These are phyloP conservation scores for Sphaerulina vaccinii DNA, from an alignment of 2,329 filamentous ascomycete species.

Conservation along the genomic window DNA sequence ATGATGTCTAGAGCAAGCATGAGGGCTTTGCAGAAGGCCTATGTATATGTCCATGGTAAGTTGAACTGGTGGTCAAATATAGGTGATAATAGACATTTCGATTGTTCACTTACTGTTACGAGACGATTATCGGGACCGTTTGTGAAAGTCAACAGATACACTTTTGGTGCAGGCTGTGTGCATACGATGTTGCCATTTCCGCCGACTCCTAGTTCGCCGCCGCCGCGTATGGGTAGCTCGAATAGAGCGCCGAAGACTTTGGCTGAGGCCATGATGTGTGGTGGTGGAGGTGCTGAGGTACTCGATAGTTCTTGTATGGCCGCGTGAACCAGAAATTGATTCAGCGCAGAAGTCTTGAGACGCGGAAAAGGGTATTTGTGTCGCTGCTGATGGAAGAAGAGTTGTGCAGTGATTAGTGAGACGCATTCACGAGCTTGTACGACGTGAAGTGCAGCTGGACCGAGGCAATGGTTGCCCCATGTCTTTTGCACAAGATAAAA, in stretches of 20 bases:
- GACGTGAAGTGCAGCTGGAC: no score
- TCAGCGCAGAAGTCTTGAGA: no score
- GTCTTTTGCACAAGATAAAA: no score
- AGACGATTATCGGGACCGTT: conserved; percentile 76
- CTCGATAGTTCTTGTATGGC: no score
- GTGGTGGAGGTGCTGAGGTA: no score
- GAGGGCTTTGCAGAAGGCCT: conserved; percentile 63
- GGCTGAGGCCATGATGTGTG: not conserved
- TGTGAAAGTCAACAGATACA: conserved; percentile 72
- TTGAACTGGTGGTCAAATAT: not conserved
- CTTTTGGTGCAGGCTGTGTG: conserved; percentile 57
- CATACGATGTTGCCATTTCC: conserved; percentile 54
- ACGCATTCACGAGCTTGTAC: no score
- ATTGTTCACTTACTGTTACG: conserved; percentile 52
- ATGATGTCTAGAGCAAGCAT: conserved; percentile 72
- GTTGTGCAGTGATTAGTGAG: no score
- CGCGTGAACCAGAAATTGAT: no score
- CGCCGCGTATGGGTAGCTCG: conserved; percentile 32
- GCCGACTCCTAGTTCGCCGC: conserved; percentile 38
- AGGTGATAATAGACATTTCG: no score
- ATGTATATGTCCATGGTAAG: not conserved
- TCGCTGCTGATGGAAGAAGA: no score
- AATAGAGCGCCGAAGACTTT: conserved; percentile 24
- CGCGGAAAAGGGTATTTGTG: no score
- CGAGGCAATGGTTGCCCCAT: no score